Evolutionary conservation across 441 rosid species (phyloP), one percentile per base, ranked within the genome.

Genomic region (Metrosideros polymorpha): DNA sequence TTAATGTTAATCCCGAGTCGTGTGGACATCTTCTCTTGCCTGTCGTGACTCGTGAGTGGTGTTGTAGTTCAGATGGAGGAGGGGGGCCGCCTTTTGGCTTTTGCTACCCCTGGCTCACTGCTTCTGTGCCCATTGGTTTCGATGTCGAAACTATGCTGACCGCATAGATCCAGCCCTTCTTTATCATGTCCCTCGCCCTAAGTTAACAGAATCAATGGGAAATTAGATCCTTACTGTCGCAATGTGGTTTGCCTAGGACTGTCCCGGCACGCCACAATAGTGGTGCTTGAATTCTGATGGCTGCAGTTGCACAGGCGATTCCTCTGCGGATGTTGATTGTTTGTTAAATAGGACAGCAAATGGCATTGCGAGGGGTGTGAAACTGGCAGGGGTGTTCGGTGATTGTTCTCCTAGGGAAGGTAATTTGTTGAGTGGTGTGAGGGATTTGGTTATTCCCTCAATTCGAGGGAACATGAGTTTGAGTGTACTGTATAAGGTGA

Each of bases 291-390:
- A 71, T 35, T 66, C 43, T 39, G 47, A 1, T 10, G 79, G 12
- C 4, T 19, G 17, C 27, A 3, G n/a, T 22, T 1, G 2, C 9
- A 0, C 0, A 1, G 47, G n/a, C n/a, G 0, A 47, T 71, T 35
- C 79, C 79, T 63, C 43, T 7, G 24, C 0, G 0, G 43, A 19
- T 32, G 2, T 32, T 3, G 12, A 18, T 32, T 18, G 25, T 18
- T 32, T 35, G 7, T 66, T 32, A 19, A 32, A 6, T 0, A 18
- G 27, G 45, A 9, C 19, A 35, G 14, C 27, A 10, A 49, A 22
- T 35, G 45, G 77, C 7, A 66, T 66, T 9, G 1, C 14, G 1
- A 5, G 79, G 2, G 45, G 15, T 35, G 77, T 5, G 77, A 19
- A 35, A 61, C 12, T 0, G 3, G 3, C 42, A 9, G 0, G 25